Conservation (phyloP, 164 flowering plant genomes). For the Umbilicus rupestris region DNA sequence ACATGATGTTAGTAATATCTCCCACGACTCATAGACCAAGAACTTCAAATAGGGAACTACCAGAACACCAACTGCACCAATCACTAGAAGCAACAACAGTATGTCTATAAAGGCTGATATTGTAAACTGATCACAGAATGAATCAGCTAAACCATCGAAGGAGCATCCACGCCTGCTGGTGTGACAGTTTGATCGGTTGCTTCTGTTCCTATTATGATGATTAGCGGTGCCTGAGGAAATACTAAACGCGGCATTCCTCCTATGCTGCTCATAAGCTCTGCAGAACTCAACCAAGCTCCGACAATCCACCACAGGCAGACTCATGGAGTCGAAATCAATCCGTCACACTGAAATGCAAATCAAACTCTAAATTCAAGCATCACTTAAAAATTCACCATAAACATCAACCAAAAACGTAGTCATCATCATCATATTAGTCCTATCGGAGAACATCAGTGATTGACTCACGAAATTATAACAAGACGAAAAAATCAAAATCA, state of each 20-base stretch:
- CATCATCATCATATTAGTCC: no score
- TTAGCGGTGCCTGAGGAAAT: slow-evolving; percentile 7
- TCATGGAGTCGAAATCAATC: slow-evolving; percentile 2
- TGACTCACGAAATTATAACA: no score
- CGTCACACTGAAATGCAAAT: no score
- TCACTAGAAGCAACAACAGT: neutral
- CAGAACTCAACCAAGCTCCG: slow-evolving; percentile 51
- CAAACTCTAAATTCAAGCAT: no score
- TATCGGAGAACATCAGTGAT: no score
- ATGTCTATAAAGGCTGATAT: neutral
- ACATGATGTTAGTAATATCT: neutral
- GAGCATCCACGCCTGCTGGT: slow-evolving; percentile 14
- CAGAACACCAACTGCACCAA: slow-evolving; percentile 2
- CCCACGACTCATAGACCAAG: neutral
- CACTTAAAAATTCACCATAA: no score
- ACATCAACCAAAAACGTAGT: no score
- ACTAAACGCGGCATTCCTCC: slow-evolving; percentile 8
- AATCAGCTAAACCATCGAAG: slow-evolving; percentile 24
- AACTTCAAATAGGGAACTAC: neutral
- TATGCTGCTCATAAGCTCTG: slow-evolving; percentile 40
- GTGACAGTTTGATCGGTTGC: slow-evolving; percentile 16
- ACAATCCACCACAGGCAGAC: slow-evolving; percentile 44
- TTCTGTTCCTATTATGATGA: neutral
- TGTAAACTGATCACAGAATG: slow-evolving; percentile 32
- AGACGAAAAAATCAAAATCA: no score